These are phyloP conservation scores for Hansfordia pulvinata DNA, from an alignment of 2,329 filamentous ascomycete species.

Conservation along the genomic window DNA sequence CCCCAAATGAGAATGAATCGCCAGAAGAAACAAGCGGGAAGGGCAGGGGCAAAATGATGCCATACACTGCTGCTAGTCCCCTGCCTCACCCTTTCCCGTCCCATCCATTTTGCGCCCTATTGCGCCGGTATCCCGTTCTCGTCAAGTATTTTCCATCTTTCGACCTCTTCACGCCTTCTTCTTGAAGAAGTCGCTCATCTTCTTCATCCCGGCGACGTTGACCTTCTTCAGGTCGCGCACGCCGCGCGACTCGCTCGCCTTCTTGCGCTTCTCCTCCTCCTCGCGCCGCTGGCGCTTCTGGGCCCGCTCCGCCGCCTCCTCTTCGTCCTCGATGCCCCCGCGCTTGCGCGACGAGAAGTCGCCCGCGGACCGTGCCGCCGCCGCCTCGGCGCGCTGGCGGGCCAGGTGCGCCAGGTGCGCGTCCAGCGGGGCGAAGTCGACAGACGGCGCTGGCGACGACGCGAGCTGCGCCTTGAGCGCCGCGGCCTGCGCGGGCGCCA, in stretches of 20 bases:
- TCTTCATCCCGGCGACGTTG: constrained; percentile 88
- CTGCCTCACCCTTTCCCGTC: too few species aligned
- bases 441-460: constrained; percentile 15
- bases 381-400: constrained; percentile 56
- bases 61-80: too few species aligned
- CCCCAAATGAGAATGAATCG: too few species aligned
- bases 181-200: constrained; percentile 87
- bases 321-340: constrained; percentile 49
- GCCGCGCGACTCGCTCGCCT: constrained; percentile 59
- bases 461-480: constrained; percentile 26
- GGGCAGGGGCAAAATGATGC: too few species aligned
- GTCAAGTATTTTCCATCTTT: constrained; percentile 4
- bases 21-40: too few species aligned
- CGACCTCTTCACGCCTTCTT: constrained; percentile 33
- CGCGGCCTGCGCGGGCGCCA: constrained; percentile 29
- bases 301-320: constrained; percentile 47
- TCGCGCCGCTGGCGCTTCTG: constrained; percentile 80
- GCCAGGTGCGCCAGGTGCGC: constrained; percentile 54
- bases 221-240: constrained; percentile 79
- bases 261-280: constrained; percentile 78
- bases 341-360: constrained; percentile 65
- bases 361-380: constrained; percentile 50
- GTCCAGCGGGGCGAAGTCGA: constrained; percentile 60
- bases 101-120: constrained; percentile 1
- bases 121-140: too few species aligned